Evolutionary conservation across 2,329 filamentous ascomycete genomes (phyloP).

Genomic region (Scedosporium boydii): DNA sequence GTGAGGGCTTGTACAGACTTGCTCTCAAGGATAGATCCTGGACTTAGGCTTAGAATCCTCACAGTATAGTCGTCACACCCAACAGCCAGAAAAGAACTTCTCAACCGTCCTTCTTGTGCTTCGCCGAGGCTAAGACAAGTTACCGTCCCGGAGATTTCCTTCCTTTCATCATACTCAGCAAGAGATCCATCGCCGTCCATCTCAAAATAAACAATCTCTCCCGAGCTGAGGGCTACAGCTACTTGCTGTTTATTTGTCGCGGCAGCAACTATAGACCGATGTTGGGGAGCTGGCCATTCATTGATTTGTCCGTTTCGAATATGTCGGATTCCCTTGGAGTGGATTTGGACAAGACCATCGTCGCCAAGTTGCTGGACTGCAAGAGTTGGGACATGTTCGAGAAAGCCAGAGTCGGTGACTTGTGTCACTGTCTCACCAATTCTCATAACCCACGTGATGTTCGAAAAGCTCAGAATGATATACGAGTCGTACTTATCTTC

Average conservation of each 20-base stretch:
- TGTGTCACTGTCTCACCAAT: constrained; percentile 97
- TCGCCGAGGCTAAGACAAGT: constrained; percentile 90
- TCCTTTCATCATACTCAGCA: constrained; percentile 89
- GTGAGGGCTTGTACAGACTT: constrained; percentile 92
- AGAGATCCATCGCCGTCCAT: constrained; percentile 87
- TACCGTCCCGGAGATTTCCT: constrained; percentile 90
- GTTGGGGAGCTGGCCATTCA: constrained; percentile 88
- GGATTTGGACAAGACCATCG: constrained; percentile 85
- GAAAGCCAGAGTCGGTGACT: constrained; percentile 85
- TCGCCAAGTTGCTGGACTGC: constrained; percentile 92
- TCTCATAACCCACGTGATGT: constrained; percentile 82
- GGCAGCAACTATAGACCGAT: constrained; percentile 90
- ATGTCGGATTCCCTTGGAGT: constrained; percentile 91
- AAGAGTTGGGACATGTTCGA: constrained; percentile 79
- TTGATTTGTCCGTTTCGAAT: constrained; percentile 73
- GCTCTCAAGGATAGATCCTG: constrained; percentile 81
- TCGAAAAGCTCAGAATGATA: constrained; percentile 87
- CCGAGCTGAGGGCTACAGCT: constrained; percentile 85
- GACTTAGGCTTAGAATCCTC: constrained; percentile 80
- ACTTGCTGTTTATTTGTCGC: constrained; percentile 91
- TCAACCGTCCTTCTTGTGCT: constrained; percentile 77
- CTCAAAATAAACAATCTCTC: constrained; percentile 96
- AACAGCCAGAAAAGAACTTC: constrained; percentile 89
- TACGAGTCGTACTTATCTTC: constrained; percentile 85
- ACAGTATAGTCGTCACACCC: constrained; percentile 96